phyloP scores from a whole-genome alignment of 164 flowering plant genomes.

The Aristolochia californica region DNA sequence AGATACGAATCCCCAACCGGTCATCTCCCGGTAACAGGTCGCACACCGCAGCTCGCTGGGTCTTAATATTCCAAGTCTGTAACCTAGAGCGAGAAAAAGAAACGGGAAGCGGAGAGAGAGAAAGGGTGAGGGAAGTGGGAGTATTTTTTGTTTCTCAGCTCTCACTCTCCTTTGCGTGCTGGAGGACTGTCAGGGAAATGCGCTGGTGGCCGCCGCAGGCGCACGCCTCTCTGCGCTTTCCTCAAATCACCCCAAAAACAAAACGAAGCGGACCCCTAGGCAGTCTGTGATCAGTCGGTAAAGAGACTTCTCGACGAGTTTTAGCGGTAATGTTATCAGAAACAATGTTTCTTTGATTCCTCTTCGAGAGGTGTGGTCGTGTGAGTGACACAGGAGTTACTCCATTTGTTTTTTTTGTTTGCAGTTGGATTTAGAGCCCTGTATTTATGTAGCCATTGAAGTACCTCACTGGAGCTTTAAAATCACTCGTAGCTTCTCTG shows the following conservation, averaged over 20 bases:
- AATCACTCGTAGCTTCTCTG: background rate
- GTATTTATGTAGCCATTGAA: conserved; percentile 13
- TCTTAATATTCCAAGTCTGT: too few species aligned
- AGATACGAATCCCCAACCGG: too few species aligned
- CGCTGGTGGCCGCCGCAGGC: conserved; percentile 7
- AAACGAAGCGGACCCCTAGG: background rate
- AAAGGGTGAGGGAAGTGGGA: background rate
- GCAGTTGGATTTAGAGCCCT: conserved; percentile 1
- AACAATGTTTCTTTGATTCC: background rate
- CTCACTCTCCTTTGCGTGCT: background rate
- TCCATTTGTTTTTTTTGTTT: background rate
- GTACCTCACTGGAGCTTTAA: conserved; percentile 7
- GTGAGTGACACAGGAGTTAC: background rate
- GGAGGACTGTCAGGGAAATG: conserved; percentile 5
- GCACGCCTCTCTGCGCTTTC: background rate
- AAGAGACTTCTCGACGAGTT: background rate
- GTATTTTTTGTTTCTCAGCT: too few species aligned
- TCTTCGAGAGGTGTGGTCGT: background rate
- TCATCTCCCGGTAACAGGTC: too few species aligned
- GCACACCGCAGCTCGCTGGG: too few species aligned
- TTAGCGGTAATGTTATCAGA: background rate
- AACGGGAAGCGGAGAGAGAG: background rate
- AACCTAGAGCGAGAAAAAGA: background rate
- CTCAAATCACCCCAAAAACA: background rate
- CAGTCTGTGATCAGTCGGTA: background rate